Evolutionary conservation across 371 early-diverging fungal genomes (phyloP).

Genomic region (Lichtheimia hyalospora): DNA sequence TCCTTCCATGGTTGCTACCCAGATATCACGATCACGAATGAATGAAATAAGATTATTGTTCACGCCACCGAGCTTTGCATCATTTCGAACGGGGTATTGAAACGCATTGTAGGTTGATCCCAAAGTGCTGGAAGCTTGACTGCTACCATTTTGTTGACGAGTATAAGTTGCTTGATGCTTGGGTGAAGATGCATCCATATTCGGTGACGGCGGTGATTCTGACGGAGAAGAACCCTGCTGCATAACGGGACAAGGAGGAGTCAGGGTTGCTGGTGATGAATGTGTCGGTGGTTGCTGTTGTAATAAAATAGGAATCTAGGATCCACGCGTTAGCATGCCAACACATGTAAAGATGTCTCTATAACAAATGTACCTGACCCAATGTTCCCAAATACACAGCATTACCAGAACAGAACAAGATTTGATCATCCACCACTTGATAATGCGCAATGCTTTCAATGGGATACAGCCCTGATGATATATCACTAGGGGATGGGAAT

Average conservation of each 20-base stretch:
- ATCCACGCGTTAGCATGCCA: not conserved
- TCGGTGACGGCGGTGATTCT: conserved; percentile 6
- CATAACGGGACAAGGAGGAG: not conserved
- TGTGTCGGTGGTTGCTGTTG: no score
- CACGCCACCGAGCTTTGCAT: conserved; percentile 65
- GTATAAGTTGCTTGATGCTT: conserved; percentile 1
- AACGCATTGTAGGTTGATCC: not conserved
- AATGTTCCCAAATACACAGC: conserved; percentile 12
- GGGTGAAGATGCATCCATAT: not conserved
- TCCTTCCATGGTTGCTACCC: conserved; percentile 60
- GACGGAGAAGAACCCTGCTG: not conserved
- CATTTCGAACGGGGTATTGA: conserved; percentile 22
- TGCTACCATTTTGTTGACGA: not conserved
- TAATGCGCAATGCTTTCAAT: conserved; percentile 16
- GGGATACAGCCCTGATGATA: conserved; percentile 8
- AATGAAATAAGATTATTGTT: conserved; percentile 56
- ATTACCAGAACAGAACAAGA: conserved; percentile 15
- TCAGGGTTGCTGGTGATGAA: no score
- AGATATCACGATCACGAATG: conserved; percentile 65
- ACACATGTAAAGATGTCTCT: not conserved
- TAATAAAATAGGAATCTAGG: not conserved
- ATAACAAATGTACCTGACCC: conserved; percentile 15
- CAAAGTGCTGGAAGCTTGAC: not conserved
- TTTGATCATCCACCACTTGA: conserved; percentile 10
- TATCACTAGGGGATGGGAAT: conserved; percentile 6